phyloP scores from a whole-genome alignment of 1,139 yeast species.

The Kodamaea arcana region DNA sequence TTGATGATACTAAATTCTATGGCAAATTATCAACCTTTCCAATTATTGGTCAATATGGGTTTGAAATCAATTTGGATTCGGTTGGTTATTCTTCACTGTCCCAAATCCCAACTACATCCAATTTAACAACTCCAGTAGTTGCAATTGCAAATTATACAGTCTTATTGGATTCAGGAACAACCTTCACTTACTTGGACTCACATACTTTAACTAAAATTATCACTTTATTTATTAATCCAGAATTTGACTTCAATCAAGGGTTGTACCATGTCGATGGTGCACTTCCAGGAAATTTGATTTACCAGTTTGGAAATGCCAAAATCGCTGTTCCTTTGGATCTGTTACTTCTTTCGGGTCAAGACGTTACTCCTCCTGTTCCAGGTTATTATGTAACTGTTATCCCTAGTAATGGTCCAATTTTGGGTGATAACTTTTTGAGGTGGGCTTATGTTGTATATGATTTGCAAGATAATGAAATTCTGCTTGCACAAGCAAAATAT shows the following conservation, averaged over 20 bases:
- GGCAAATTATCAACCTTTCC: constrained; percentile 12
- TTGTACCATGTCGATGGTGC: constrained; percentile 4
- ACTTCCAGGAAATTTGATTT: constrained; percentile 1
- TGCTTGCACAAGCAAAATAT: background rate
- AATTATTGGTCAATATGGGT: constrained; percentile 3
- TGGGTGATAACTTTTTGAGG: constrained; percentile 31
- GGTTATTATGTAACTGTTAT: background rate
- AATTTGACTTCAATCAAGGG: background rate
- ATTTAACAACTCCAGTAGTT: background rate
- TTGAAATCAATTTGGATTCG: constrained; percentile 4
- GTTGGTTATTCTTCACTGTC: background rate
- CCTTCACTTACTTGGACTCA: constrained; percentile 51
- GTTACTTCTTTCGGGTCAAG: constrained; percentile 1
- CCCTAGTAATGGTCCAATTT: constrained; percentile 3
- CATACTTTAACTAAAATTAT: constrained; percentile 38
- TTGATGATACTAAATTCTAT: constrained; percentile 15
- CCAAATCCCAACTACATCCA: background rate
- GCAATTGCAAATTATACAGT: constrained; percentile 28
- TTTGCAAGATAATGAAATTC: background rate
- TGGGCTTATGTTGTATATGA: constrained; percentile 20
- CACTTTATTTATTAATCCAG: background rate
- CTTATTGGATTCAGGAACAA: constrained; percentile 66
- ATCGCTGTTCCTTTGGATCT: background rate
- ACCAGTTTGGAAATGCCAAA: background rate
- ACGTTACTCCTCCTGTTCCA: background rate